phyloP scores from a whole-genome alignment of 2,329 filamentous ascomycete genomes.

The Ascochyta rabiei region DNA sequence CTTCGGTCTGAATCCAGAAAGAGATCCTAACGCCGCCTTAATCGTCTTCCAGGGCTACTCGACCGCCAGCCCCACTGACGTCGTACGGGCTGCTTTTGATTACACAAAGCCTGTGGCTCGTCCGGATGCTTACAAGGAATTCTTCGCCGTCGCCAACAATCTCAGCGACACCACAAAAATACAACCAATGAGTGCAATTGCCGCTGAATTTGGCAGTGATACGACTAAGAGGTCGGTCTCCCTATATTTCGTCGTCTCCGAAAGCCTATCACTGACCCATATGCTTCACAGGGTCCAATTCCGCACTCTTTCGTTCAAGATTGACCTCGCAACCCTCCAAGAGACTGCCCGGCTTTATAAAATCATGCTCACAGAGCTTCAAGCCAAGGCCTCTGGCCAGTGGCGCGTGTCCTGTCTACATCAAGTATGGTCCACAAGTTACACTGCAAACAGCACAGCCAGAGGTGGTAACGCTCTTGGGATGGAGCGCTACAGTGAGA shows the following conservation, averaged over 20 bases:
- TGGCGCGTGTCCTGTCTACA: slow-evolving; percentile 21
- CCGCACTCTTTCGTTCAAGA: slow-evolving; percentile 29
- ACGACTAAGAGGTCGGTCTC: slow-evolving; percentile 10
- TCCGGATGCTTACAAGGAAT: slow-evolving; percentile 24
- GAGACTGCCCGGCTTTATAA: slow-evolving; percentile 37
- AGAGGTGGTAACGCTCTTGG: slow-evolving; percentile 50
- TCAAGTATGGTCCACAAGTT: slow-evolving; percentile 16
- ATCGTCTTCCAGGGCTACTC: slow-evolving; percentile 21
- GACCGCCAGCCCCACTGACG: slow-evolving; percentile 16
- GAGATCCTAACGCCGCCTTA: slow-evolving; percentile 16
- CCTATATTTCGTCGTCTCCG: background rate
- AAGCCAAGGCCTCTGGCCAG: slow-evolving; percentile 38
- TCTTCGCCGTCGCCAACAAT: slow-evolving; percentile 20
- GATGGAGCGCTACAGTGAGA: slow-evolving; percentile 23
- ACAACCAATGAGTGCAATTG: slow-evolving; percentile 19
- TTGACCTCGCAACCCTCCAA: slow-evolving; percentile 27
- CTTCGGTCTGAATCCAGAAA: slow-evolving; percentile 11
- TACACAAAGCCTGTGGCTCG: slow-evolving; percentile 21
- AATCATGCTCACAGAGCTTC: slow-evolving; percentile 16
- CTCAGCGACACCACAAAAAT: slow-evolving; percentile 27
- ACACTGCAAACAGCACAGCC: slow-evolving; percentile 22
- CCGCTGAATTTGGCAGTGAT: slow-evolving; percentile 21
- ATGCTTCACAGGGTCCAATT: slow-evolving; percentile 16
- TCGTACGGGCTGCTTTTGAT: slow-evolving; percentile 20
- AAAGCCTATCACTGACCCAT: background rate